A percentile compares a stretch with the other conserved stretches of the same genome.
Evolutionary conservation across 805 yeast species (phyloP).

Genomic region (Saccharomycopsis amapae): DNA sequence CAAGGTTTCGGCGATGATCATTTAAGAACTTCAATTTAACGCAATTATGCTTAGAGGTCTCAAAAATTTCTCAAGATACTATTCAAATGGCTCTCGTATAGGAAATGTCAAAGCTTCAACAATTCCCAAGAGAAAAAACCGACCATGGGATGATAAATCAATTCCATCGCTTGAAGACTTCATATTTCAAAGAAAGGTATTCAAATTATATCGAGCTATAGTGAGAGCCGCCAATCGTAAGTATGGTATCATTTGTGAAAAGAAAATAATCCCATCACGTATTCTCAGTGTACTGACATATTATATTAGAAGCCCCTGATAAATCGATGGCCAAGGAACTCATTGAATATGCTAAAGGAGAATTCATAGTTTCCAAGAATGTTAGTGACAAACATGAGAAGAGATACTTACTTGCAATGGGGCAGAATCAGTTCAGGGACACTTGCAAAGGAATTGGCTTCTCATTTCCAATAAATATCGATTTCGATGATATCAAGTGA

Average conservation of each 20-base stretch:
- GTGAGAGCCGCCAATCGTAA: constrained; percentile 27
- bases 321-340: constrained; percentile 24
- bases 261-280: constrained; percentile 1
- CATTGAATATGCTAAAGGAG: constrained; percentile 27
- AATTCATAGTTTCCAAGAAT: constrained; percentile 25
- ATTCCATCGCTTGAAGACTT: constrained; percentile 25
- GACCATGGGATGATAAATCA: background rate
- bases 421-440: constrained; percentile 30
- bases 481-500: constrained; percentile 11
- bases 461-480: constrained; percentile 23
- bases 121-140: background rate
- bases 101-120: background rate
- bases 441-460: constrained; percentile 27
- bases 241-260: constrained; percentile 17
- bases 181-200: constrained; percentile 26
- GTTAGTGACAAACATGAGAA: constrained; percentile 27
- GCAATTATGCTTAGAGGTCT: too few species aligned
- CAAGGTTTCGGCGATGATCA: too few species aligned
- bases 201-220: constrained; percentile 29
- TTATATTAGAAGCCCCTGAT: constrained; percentile 25
- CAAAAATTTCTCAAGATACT: too few species aligned
- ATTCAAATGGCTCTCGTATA: background rate
- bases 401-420: constrained; percentile 29
- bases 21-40: too few species aligned
- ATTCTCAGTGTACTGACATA: background rate